Conservation (phyloP, 2,329 filamentous ascomycete genomes). For the Botrytis medusae region DNA sequence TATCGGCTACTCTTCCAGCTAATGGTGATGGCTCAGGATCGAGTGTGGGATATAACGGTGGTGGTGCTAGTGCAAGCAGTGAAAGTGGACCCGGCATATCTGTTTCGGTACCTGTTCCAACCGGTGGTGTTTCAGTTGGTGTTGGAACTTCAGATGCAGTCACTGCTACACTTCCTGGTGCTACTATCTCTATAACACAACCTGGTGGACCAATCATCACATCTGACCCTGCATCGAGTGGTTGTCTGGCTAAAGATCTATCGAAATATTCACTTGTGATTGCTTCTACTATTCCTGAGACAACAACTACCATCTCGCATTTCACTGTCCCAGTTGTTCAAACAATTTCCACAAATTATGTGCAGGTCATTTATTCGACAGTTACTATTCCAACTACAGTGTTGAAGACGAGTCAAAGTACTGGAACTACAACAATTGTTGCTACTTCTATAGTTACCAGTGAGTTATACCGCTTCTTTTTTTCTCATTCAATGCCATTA, state of each 20-base stretch:
- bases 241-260: neutral
- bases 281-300: neutral
- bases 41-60: neutral
- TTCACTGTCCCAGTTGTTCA: slow-evolving; percentile 3
- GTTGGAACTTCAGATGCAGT: slow-evolving; percentile 16
- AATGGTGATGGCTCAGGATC: neutral
- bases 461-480: neutral
- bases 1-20: slow-evolving; percentile 1
- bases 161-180: neutral
- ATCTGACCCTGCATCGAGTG: neutral
- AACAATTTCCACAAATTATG: slow-evolving; percentile 2
- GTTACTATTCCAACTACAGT: slow-evolving; percentile 12
- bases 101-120: slow-evolving; percentile 4
- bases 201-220: slow-evolving; percentile 6
- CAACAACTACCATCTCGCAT: neutral
- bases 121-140: neutral
- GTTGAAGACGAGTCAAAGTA: slow-evolving; percentile 13
- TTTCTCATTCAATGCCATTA: neutral
- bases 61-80: neutral
- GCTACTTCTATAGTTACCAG: neutral
- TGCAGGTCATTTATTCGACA: slow-evolving; percentile 4
- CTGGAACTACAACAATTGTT: slow-evolving; percentile 1
- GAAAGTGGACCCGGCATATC: neutral
- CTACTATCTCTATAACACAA: neutral
- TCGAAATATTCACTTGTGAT: slow-evolving; percentile 9